A percentile compares a stretch with the other conserved stretches of the same genome.
Conservation (phyloP, 805 yeast species). For the Babjeviella inositovora region DNA sequence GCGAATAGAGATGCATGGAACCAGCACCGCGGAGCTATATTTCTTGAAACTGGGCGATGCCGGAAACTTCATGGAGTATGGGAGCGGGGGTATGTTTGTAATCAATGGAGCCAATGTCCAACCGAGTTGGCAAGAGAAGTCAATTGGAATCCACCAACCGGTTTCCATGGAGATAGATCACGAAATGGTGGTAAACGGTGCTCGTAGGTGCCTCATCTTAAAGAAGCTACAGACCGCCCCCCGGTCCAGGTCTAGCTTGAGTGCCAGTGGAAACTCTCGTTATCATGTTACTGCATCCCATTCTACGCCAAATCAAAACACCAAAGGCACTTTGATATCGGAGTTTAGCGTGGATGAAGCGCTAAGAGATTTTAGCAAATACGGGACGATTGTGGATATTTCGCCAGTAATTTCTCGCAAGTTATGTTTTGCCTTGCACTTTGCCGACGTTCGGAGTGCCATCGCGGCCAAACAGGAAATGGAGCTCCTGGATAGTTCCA, state of each 20-base stretch:
- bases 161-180: slow-evolving; percentile 5
- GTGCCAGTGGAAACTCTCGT: slow-evolving; percentile 5
- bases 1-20: slow-evolving; percentile 16
- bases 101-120: slow-evolving; percentile 38
- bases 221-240: slow-evolving; percentile 11
- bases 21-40: slow-evolving; percentile 21
- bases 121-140: slow-evolving; percentile 28
- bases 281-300: slow-evolving; percentile 9
- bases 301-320: slow-evolving; percentile 8
- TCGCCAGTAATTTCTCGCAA: slow-evolving; percentile 54
- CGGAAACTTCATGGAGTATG: slow-evolving; percentile 29
- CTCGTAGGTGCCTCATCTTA: slow-evolving; percentile 39
- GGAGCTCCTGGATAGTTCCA: slow-evolving; percentile 11
- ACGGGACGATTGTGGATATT: slow-evolving; percentile 47
- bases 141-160: slow-evolving; percentile 2
- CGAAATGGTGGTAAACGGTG: slow-evolving; percentile 23
- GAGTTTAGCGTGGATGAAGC: slow-evolving; percentile 28
- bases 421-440: slow-evolving; percentile 44
- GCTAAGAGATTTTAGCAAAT: slow-evolving; percentile 29
- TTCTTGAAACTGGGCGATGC: slow-evolving; percentile 43
- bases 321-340: slow-evolving; percentile 22
- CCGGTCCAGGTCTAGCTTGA: slow-evolving; percentile 4
- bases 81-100: slow-evolving; percentile 32
- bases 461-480: slow-evolving; percentile 36
- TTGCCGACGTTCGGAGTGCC: slow-evolving; percentile 40